phyloP scores from a whole-genome alignment of 805 yeast species.

The Candida endomychidarum region DNA sequence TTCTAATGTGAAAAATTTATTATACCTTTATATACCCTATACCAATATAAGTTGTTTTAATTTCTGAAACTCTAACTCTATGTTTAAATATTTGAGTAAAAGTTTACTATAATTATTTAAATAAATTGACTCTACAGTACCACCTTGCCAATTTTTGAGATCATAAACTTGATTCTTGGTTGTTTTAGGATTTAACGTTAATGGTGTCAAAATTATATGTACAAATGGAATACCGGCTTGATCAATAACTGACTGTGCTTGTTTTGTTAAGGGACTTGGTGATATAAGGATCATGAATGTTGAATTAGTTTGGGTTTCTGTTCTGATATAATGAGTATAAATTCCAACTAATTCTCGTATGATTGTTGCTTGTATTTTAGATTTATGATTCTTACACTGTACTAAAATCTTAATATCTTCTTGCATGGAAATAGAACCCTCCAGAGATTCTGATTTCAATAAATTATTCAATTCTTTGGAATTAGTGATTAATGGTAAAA shows the following conservation, averaged over 20 bases:
- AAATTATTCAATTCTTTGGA: slow-evolving; percentile 19
- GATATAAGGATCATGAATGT: slow-evolving; percentile 45
- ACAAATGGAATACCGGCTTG: slow-evolving; percentile 46
- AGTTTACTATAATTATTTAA: slow-evolving; percentile 22
- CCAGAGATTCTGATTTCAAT: slow-evolving; percentile 4
- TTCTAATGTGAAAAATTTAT: too few species aligned
- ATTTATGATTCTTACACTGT: slow-evolving; percentile 54
- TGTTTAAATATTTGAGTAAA: slow-evolving; percentile 25
- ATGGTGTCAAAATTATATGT: slow-evolving; percentile 40
- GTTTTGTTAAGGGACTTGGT: slow-evolving; percentile 47
- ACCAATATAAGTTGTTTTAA: slow-evolving; percentile 14
- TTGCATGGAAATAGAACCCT: slow-evolving; percentile 19
- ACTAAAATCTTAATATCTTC: slow-evolving; percentile 44
- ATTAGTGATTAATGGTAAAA: slow-evolving; percentile 18
- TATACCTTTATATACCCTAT: slow-evolving; percentile 4
- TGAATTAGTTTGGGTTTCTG: slow-evolving; percentile 17
- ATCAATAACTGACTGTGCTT: slow-evolving; percentile 47
- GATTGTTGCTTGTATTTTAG: slow-evolving; percentile 44
- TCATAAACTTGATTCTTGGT: slow-evolving; percentile 21
- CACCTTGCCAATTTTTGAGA: slow-evolving; percentile 38
- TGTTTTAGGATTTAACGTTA: slow-evolving; percentile 15
- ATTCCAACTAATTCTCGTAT: slow-evolving; percentile 58
- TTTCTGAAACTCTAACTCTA: slow-evolving; percentile 26
- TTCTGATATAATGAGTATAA: slow-evolving; percentile 36
- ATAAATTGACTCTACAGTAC: slow-evolving; percentile 24